These are phyloP conservation scores for Exophiala sideris DNA, from an alignment of 2,329 filamentous ascomycete genomes.

Conservation along the genomic window DNA sequence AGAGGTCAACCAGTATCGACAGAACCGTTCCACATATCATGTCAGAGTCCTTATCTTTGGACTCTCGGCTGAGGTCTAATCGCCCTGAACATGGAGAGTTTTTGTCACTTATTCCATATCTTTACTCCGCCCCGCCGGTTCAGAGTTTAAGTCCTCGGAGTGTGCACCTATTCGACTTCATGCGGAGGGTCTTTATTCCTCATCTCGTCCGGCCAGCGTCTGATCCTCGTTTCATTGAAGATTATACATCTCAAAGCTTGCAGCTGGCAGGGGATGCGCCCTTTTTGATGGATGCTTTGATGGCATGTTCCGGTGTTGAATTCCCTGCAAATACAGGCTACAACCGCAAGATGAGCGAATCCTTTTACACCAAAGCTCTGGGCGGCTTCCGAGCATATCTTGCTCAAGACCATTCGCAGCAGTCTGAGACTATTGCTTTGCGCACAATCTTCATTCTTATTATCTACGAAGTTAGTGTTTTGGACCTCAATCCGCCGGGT, in stretches of 20 bases:
- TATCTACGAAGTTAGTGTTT: slow-evolving; percentile 28
- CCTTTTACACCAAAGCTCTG: slow-evolving; percentile 22
- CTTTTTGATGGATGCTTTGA: slow-evolving; percentile 29
- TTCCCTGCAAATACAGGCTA: slow-evolving; percentile 14
- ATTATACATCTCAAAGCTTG: slow-evolving; percentile 18
- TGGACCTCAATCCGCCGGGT: background rate
- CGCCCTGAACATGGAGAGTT: background rate
- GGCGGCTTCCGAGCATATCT: slow-evolving; percentile 4
- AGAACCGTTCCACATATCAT: too few species aligned
- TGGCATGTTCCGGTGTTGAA: slow-evolving; percentile 29
- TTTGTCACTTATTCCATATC: background rate
- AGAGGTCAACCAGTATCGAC: too few species aligned
- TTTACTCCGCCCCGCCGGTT: too few species aligned
- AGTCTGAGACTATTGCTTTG: slow-evolving; percentile 16
- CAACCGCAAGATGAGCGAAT: slow-evolving; percentile 18
- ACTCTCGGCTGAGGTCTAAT: too few species aligned
- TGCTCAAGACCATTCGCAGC: background rate
- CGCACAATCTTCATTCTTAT: slow-evolving; percentile 27
- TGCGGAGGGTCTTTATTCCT: slow-evolving; percentile 26
- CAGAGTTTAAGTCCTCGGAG: background rate
- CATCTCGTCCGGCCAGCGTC: slow-evolving; percentile 27
- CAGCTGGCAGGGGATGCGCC: slow-evolving; percentile 17
- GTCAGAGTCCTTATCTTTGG: too few species aligned
- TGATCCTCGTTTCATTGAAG: slow-evolving; percentile 10
- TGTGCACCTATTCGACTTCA: slow-evolving; percentile 27